phyloP scores from a whole-genome alignment of 2,329 filamentous ascomycete genomes.

The Berkeleyomyces basicola region DNA sequence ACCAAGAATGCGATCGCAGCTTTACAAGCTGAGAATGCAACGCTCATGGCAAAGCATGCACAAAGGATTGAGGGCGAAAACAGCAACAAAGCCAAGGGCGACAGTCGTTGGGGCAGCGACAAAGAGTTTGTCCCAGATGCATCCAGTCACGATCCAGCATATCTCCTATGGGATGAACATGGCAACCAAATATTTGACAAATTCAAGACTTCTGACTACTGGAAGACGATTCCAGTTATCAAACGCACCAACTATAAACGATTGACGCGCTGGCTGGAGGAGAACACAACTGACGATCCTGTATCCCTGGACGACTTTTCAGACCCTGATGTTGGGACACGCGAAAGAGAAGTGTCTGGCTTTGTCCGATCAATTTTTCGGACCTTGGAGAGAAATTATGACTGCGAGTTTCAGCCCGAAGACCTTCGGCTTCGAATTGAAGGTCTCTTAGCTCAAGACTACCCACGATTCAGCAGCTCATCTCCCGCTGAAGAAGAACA shows the following conservation, averaged over 20 bases:
- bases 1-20: conserved; percentile 14
- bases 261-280: conserved; percentile 6
- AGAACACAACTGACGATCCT: not conserved
- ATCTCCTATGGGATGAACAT: conserved; percentile 11
- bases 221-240: conserved; percentile 10
- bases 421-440: conserved; percentile 8
- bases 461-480: conserved; percentile 5
- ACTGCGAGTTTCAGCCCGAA: not conserved
- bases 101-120: not conserved
- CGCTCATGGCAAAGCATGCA: conserved; percentile 9
- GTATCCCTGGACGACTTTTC: conserved; percentile 1
- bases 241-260: conserved; percentile 13
- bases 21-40: conserved; percentile 12
- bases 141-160: conserved; percentile 10
- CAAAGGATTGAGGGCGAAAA: not conserved
- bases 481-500: not conserved
- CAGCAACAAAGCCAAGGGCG: not conserved
- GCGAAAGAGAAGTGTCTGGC: conserved; percentile 8
- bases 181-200: conserved; percentile 8
- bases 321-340: not conserved
- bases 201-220: conserved; percentile 7
- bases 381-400: not conserved
- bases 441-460: conserved; percentile 8
- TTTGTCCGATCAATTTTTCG: conserved; percentile 11
- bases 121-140: conserved; percentile 9